Conservation (phyloP, 2,329 filamentous ascomycete genomes). For the Trichothecium sympodiale region DNA sequence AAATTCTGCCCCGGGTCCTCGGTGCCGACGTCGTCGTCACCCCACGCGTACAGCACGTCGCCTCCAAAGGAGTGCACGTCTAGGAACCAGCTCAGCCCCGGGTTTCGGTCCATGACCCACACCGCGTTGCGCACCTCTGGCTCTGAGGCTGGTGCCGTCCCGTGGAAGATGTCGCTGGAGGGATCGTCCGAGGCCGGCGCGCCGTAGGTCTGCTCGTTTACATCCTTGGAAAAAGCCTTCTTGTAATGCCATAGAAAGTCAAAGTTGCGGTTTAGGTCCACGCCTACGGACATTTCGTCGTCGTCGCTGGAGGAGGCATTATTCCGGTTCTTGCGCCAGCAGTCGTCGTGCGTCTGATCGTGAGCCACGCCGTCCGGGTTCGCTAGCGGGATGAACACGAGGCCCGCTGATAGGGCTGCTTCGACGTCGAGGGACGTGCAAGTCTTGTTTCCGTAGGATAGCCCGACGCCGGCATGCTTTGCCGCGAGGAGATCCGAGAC, state of each 20-base stretch:
- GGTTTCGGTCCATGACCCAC: conserved; percentile 38
- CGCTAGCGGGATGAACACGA: conserved; percentile 40
- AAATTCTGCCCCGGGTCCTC: conserved; percentile 36
- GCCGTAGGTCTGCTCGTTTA: conserved; percentile 22
- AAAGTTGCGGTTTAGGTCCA: conserved; percentile 47
- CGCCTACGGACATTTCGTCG: conserved; percentile 19
- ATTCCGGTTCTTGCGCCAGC: conserved; percentile 48
- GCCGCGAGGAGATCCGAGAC: conserved; percentile 45
- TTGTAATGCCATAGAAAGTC: conserved; percentile 45
- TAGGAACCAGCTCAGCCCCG: conserved; percentile 42
- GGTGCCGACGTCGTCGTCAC: conserved; percentile 41
- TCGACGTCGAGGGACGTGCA: conserved; percentile 42
- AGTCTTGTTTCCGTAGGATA: conserved; percentile 38
- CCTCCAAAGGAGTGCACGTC: conserved; percentile 46
- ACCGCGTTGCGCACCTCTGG: conserved; percentile 43
- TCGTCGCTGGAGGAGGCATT: conserved; percentile 19
- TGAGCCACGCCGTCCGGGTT: conserved; percentile 44
- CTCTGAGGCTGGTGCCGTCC: conserved; percentile 40
- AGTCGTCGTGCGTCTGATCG: conserved; percentile 35
- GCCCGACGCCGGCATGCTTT: conserved; percentile 32
- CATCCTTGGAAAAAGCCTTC: conserved; percentile 25
- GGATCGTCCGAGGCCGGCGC: conserved; percentile 27
- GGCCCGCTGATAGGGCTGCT: conserved; percentile 37
- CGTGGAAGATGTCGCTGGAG: conserved; percentile 36
- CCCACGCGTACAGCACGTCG: conserved; percentile 44